Evolutionary conservation across 805 yeast genomes (phyloP).

Genomic region (Schizosaccharomyces octosporus): DNA sequence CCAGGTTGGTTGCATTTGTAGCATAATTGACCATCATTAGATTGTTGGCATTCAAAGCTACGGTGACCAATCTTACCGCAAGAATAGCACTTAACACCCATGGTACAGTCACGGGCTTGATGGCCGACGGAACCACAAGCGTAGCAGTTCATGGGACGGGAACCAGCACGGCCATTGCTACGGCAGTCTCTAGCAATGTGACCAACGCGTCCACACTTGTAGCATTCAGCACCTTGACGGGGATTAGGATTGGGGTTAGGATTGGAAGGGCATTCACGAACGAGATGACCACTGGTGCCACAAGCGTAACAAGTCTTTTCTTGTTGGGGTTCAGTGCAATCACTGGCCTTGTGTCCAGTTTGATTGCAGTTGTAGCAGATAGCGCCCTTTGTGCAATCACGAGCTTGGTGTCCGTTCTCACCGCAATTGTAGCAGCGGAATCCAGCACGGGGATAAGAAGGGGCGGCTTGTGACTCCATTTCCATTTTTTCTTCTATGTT

Average conservation of each 20-base stretch:
- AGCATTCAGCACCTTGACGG: constrained; percentile 39
- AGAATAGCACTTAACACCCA: constrained; percentile 59
- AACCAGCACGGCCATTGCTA: constrained; percentile 35
- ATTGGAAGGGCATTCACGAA: constrained; percentile 48
- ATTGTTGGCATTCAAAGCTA: constrained; percentile 53
- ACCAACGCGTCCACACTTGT: constrained; percentile 77
- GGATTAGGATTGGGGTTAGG: constrained; percentile 19
- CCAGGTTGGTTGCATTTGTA: constrained; percentile 59
- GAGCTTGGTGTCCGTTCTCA: constrained; percentile 8
- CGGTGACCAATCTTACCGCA: constrained; percentile 79
- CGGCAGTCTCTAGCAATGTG: constrained; percentile 72
- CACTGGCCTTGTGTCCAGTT: constrained; percentile 29
- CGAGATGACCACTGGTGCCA: constrained; percentile 74
- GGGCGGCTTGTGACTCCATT: neutral
- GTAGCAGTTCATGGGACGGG: constrained; percentile 39
- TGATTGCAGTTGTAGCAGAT: constrained; percentile 18
- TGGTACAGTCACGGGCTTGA: constrained; percentile 58
- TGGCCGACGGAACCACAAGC: constrained; percentile 78
- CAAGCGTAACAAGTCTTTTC: constrained; percentile 84
- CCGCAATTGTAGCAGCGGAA: neutral
- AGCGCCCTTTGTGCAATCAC: constrained; percentile 16
- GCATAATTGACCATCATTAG: constrained; percentile 30
- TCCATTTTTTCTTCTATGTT: neutral
- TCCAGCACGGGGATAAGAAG: neutral
- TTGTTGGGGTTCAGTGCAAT: constrained; percentile 60